Percentiles rank a stretch among this genome's conserved stretches.
phyloP scores from a whole-genome alignment of 495 filamentous ascomycete genomes.

The Lasiosphaeria miniovina region DNA sequence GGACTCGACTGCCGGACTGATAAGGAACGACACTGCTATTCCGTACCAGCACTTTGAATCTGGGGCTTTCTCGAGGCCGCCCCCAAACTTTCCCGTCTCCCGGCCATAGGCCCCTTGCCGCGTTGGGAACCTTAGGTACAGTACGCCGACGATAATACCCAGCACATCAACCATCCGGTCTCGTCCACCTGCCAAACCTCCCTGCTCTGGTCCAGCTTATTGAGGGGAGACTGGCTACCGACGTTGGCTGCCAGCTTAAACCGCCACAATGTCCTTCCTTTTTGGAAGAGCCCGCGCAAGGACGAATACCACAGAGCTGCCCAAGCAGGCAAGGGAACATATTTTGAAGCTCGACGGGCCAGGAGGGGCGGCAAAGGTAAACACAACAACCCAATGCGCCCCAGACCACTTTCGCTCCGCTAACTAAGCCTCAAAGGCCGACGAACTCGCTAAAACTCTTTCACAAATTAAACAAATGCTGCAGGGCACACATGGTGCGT shows the following conservation, averaged over 20 bases:
- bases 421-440: conserved; percentile 38
- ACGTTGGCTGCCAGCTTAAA: not conserved
- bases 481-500: conserved; percentile 76
- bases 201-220: not conserved
- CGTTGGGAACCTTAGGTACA: too few species aligned
- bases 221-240: not conserved
- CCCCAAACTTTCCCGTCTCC: too few species aligned
- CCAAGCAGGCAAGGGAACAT: conserved; percentile 54
- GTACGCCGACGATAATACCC: too few species aligned
- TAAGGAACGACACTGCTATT: too few species aligned
- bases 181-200: not conserved
- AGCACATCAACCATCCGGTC: too few species aligned
- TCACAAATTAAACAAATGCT: conserved; percentile 79
- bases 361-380: conserved; percentile 51
- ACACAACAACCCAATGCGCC: conserved; percentile 11
- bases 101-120: too few species aligned
- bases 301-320: conserved; percentile 51
- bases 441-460: conserved; percentile 64
- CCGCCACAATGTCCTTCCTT: conserved; percentile 77
- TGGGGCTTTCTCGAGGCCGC: too few species aligned
- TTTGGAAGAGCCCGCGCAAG: conserved; percentile 68
- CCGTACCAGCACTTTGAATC: too few species aligned
- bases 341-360: conserved; percentile 52
- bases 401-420: not conserved
- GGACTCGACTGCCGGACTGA: too few species aligned